Base-by-base conservation (phyloP, 768 basidiomycete species). In the Pleurotus eryngii region DNA sequence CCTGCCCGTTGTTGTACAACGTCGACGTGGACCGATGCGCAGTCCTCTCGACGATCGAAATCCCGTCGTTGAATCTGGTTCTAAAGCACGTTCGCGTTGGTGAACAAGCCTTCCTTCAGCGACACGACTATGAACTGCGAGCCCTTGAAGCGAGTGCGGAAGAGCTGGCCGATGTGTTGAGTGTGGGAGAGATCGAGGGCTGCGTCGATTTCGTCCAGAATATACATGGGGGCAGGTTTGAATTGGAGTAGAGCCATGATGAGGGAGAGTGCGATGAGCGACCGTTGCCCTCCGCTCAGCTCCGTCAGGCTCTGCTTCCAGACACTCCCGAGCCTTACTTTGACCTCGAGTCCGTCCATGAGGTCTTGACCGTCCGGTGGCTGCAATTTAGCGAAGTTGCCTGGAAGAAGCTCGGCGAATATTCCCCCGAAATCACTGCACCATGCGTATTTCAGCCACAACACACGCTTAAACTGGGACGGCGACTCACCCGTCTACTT, bases 161-260 rank as follows among this genome's bases (percentile, higher is more conserved):
- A 98, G n/a, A 98, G 83, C 62, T 94, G 92, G 27, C 96, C 97
- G 59, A 99, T 98, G 71, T 99, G 93, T 65, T 98, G 95, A 1
- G 93, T 96, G 64, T 96, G 94, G 26, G 93, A 95, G 11, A 98
- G 76, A 72, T 99, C 97, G 24, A 98, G 82, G 6, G 96, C 96
- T 0, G 97, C 95, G 70, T 98, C 97, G 61, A 99, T 96, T 73
- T 99, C 97, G 73, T 99, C 97, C 7, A 99, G 83, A 68, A 99
- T 99, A 72, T 98, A 98, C 93, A 98, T 95, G 2, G 95, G 96
- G 14, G 96, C 95, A 6, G 96, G 95, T 67, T 98, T 98, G 81
- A 98, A 98, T 69, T 98, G 95, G n/a, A 98, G 85, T 15, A 99
- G 83, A 0, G 97, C 90, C 95, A 99, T 96, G 76, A 98, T 98